Conservation (phyloP, 306 rosid genomes). For the Dryas drummondii region DNA sequence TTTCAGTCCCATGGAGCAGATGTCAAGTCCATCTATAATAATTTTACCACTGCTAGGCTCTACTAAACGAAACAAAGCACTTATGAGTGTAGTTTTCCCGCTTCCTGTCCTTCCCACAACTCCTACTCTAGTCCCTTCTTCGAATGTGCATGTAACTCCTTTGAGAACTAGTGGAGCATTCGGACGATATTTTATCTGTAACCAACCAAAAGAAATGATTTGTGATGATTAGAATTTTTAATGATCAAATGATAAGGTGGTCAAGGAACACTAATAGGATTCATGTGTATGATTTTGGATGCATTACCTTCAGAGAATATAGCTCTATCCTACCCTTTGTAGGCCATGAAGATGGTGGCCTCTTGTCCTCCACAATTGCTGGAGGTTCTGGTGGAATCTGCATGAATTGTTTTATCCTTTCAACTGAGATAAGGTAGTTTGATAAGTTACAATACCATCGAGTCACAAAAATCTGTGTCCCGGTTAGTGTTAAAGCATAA, state of each 20-base stretch:
- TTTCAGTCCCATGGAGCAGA: slow-evolving; percentile 65
- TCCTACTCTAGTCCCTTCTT: slow-evolving; percentile 67
- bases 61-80: slow-evolving; percentile 79
- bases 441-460: slow-evolving; percentile 52
- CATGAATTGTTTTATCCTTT: slow-evolving; percentile 83
- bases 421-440: slow-evolving; percentile 66
- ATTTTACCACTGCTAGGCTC: slow-evolving; percentile 66
- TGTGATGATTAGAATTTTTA: neutral
- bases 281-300: neutral
- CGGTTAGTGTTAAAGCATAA: slow-evolving; percentile 56
- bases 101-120: slow-evolving; percentile 92
- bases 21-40: slow-evolving; percentile 58
- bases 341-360: slow-evolving; percentile 79
- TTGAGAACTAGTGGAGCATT: slow-evolving; percentile 65
- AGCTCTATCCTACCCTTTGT: slow-evolving; percentile 66
- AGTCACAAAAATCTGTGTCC: slow-evolving; percentile 38
- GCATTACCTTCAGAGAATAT: slow-evolving; percentile 49
- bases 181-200: slow-evolving; percentile 63
- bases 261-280: neutral
- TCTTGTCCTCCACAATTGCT: slow-evolving; percentile 46
- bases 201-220: neutral
- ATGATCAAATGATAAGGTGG: neutral
- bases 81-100: slow-evolving; percentile 72
- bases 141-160: slow-evolving; percentile 67
- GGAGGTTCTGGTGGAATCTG: slow-evolving; percentile 64